Evolutionary conservation across 2,329 filamentous ascomycete species (phyloP).

Genomic region (Penicillium sp.): DNA sequence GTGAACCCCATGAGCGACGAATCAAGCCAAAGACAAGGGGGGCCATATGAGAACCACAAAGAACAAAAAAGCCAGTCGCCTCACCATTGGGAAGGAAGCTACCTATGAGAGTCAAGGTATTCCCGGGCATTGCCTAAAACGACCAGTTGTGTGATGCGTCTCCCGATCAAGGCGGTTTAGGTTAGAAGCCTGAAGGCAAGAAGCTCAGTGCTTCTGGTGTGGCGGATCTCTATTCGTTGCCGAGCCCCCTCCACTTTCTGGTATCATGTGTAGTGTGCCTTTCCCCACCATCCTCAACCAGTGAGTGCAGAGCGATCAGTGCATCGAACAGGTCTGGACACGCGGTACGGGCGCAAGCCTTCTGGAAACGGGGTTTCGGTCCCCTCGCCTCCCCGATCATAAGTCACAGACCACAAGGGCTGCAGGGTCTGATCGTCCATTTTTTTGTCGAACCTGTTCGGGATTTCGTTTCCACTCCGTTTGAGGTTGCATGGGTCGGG

Average conservation of each 20-base stretch:
- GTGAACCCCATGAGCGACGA: not conserved
- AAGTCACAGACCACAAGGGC: not conserved
- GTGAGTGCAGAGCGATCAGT: conserved; percentile 10
- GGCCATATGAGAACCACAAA: not conserved
- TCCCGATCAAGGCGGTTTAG: not conserved
- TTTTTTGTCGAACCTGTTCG: not conserved
- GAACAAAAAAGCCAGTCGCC: not conserved
- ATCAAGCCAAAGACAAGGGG: not conserved
- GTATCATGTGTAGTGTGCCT: not conserved
- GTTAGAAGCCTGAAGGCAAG: not conserved
- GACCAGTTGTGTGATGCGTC: not conserved
- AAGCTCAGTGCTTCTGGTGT: conserved; percentile 8
- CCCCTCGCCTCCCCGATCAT: not conserved
- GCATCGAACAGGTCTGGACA: conserved; percentile 17
- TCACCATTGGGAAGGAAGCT: not conserved
- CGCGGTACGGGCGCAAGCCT: conserved; percentile 4
- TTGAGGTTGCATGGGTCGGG: not conserved
- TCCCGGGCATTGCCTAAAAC: not conserved
- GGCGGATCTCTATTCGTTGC: conserved; percentile 17
- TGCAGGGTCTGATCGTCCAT: conserved; percentile 1
- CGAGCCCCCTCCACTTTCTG: conserved; percentile 2
- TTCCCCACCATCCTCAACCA: conserved; percentile 4
- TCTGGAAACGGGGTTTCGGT: conserved; percentile 1
- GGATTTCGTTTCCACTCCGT: not conserved
- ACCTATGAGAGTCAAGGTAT: not conserved